Base-by-base conservation (phyloP, 306 rosid species). In the Nissolia schottii region DNA sequence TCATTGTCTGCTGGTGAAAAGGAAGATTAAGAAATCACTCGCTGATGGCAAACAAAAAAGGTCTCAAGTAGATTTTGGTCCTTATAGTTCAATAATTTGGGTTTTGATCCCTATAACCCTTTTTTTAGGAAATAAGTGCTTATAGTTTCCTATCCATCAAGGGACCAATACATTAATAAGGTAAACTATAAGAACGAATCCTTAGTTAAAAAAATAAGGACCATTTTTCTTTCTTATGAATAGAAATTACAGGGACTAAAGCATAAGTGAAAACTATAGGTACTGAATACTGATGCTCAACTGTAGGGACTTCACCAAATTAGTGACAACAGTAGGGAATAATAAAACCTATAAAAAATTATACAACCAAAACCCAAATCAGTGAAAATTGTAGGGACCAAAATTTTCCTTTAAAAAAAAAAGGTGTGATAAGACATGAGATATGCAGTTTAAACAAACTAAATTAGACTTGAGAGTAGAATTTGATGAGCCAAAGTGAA, bases 1-100 rank as follows among this genome's bases (percentile, higher is more conserved):
- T 35, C 31, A 68, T 51, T 58, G 35, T 23, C 45, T 50, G 69
- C 38, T 46, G 67, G 34, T 16, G 28, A 51, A 22, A 75, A 65
- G 31, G 34, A 78, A 23, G 7, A 65, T 38, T 58, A 74, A 41
- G 43, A 63, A 57, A 46, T 67, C 48, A 49, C 40, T 71, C 40
- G 38, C 73, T 22, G 25, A 67, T 10, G 64, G 25, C 61, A 62
- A 56, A 29, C 63, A 61, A 46, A 15, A 70, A 69, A 18, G 31
- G 18, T 16, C 4, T 16, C 2, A 5, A 7, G 51, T n/a, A 1
- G 51, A 45, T 45, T 45, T 45, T 3, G 16, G 51, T 45, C 19
- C 13, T 16, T 14, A 45, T 45, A 15, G 16, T 14, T 45, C 9
- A 45, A 6, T n/a, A 3, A 37, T 37, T 45, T 45, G 18, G 51